Percentiles rank a stretch among this genome's conserved stretches.
Conservation (phyloP, 2,329 filamentous ascomycete species). For the Trichoderma breve region DNA sequence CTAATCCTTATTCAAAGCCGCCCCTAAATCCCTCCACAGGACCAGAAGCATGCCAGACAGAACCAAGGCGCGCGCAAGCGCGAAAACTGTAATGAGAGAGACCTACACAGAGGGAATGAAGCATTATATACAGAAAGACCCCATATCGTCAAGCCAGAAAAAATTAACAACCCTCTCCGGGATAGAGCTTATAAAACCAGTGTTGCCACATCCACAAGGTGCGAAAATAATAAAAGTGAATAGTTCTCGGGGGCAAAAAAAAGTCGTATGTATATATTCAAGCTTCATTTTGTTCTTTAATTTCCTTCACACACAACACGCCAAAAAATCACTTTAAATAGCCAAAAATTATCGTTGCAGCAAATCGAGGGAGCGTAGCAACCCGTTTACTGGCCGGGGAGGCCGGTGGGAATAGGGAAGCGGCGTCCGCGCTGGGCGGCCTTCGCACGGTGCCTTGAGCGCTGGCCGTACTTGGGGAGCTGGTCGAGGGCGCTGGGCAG, state of each 20-base stretch:
- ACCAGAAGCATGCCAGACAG: neutral
- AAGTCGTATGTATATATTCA: conserved; percentile 13
- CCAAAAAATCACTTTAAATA: neutral
- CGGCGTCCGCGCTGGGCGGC: neutral
- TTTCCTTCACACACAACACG: neutral
- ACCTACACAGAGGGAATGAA: neutral
- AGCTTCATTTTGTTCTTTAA: neutral
- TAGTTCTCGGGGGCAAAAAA: neutral
- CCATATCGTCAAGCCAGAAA: neutral
- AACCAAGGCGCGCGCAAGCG: neutral
- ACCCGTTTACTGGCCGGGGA: neutral
- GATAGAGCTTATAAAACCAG: neutral
- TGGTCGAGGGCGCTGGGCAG: conserved; percentile 27
- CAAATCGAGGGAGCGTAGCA: neutral
- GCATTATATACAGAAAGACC: conserved; percentile 4
- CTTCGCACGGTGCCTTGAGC: conserved; percentile 9
- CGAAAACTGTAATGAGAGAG: neutral
- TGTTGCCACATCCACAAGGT: neutral
- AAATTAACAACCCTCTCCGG: neutral
- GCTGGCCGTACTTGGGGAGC: conserved; percentile 31
- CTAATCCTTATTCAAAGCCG: conserved; percentile 1
- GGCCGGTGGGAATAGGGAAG: neutral
- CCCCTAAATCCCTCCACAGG: neutral
- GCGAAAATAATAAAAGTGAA: neutral
- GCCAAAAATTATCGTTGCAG: neutral